Evolutionary conservation across 352 stramenopile species (phyloP).

Genomic region (Thraustochytrium striatum): DNA sequence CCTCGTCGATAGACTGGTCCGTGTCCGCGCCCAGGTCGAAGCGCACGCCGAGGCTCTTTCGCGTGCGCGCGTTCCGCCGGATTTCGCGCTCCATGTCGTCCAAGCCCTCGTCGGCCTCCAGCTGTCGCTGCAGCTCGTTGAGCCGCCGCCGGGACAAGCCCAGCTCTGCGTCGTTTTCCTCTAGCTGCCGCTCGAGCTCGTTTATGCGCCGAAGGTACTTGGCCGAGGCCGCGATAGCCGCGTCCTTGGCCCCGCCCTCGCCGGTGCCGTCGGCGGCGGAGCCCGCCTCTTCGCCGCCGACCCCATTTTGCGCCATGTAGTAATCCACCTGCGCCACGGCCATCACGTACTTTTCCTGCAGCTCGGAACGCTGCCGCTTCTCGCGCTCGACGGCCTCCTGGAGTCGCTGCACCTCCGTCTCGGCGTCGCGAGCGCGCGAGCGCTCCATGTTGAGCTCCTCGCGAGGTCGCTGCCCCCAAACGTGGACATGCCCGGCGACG

Average conservation of each 20-base stretch:
- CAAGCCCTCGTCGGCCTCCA: constrained; percentile 1
- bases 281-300: neutral
- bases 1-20: constrained; percentile 13
- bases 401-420: constrained; percentile 10
- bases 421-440: neutral
- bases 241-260: constrained; percentile 12
- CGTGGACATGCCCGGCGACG: neutral
- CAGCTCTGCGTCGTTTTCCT: neutral
- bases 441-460: neutral
- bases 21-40: neutral
- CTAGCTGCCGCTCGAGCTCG: neutral
- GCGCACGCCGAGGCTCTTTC: neutral
- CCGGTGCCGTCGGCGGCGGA: too few species aligned
- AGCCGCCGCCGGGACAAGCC: neutral
- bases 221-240: neutral
- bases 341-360: constrained; percentile 49
- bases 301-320: constrained; percentile 8
- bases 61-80: constrained; percentile 9
- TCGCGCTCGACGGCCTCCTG: constrained; percentile 20
- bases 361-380: constrained; percentile 23
- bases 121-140: constrained; percentile 1
- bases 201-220: constrained; percentile 29
- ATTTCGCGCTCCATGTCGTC: constrained; percentile 33
- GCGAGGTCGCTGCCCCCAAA: neutral
- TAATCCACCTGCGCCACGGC: constrained; percentile 29